phyloP scores from a whole-genome alignment of 225 moss, liverwort and hornwort genomes.

The Antitrichia curtipendula region DNA sequence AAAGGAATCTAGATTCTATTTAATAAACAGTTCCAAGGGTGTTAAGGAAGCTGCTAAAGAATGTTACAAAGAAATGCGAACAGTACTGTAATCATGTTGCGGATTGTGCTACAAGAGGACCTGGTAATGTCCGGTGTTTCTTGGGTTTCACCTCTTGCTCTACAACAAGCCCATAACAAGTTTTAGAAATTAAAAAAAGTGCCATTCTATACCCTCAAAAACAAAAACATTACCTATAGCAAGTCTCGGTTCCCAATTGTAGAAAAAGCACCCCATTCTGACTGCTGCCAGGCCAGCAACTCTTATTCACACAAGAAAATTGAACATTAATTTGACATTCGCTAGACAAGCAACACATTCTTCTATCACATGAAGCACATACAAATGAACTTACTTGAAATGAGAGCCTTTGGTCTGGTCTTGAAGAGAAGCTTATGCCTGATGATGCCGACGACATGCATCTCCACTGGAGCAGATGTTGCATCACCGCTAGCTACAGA shows the following conservation, averaged over 20 bases:
- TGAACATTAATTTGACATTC: not conserved
- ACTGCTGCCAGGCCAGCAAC: not conserved
- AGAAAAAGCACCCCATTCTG: not conserved
- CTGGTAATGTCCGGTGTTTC: not conserved
- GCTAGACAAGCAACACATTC: not conserved
- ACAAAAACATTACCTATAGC: not conserved
- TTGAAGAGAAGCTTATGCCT: conserved; percentile 87
- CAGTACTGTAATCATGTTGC: not conserved
- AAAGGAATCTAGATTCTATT: not conserved
- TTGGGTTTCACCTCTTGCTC: conserved; percentile 31
- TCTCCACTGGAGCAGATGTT: conserved; percentile 22
- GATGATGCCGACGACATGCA: conserved; percentile 74
- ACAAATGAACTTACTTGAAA: conserved; percentile 47
- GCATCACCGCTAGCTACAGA: not conserved
- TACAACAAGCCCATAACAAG: conserved; percentile 2
- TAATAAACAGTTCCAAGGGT: not conserved
- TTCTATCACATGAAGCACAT: not conserved
- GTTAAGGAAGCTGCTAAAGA: not conserved
- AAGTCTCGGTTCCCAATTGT: not conserved
- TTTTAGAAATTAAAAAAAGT: not conserved
- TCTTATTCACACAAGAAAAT: not conserved
- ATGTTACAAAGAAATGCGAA: not conserved
- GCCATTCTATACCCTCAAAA: not conserved
- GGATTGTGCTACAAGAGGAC: not conserved
- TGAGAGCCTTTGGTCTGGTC: conserved; percentile 74